phyloP scores from a whole-genome alignment of 352 stramenopile species.

The Phytophthora ramorum region DNA sequence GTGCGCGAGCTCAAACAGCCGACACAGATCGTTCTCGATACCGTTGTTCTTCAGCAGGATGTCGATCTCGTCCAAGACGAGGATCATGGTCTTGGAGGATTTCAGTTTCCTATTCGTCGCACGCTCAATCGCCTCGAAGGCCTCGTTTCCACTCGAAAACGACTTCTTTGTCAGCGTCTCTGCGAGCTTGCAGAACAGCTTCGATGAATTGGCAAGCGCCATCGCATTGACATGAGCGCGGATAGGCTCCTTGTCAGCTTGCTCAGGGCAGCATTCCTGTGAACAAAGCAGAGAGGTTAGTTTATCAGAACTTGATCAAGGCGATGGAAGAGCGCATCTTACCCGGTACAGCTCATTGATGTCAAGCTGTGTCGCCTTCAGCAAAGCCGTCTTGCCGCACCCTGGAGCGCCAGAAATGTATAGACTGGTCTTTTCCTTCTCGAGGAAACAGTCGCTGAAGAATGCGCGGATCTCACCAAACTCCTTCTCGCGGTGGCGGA shows the following conservation, averaged over 20 bases:
- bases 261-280: slow-evolving; percentile 40
- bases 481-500: slow-evolving; percentile 72
- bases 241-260: slow-evolving; percentile 47
- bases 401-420: slow-evolving; percentile 84
- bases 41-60: slow-evolving; percentile 69
- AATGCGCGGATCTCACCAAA: slow-evolving; percentile 59
- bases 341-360: slow-evolving; percentile 67
- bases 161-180: slow-evolving; percentile 53
- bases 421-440: slow-evolving; percentile 61
- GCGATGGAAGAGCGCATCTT: slow-evolving; percentile 8
- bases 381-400: slow-evolving; percentile 79
- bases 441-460: slow-evolving; percentile 61
- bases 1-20: slow-evolving; percentile 83
- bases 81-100: slow-evolving; percentile 68
- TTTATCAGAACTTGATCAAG: neutral
- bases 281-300: slow-evolving; percentile 20
- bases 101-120: slow-evolving; percentile 52
- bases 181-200: slow-evolving; percentile 67
- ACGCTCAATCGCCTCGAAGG: slow-evolving; percentile 73
- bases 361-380: slow-evolving; percentile 58
- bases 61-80: slow-evolving; percentile 88
- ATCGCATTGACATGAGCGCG: slow-evolving; percentile 80
- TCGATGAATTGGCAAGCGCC: slow-evolving; percentile 53
- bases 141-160: slow-evolving; percentile 51
- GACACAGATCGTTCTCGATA: slow-evolving; percentile 73